Base-by-base conservation (phyloP, 2,329 filamentous ascomycete species). In the Celoporthe dispersa region DNA sequence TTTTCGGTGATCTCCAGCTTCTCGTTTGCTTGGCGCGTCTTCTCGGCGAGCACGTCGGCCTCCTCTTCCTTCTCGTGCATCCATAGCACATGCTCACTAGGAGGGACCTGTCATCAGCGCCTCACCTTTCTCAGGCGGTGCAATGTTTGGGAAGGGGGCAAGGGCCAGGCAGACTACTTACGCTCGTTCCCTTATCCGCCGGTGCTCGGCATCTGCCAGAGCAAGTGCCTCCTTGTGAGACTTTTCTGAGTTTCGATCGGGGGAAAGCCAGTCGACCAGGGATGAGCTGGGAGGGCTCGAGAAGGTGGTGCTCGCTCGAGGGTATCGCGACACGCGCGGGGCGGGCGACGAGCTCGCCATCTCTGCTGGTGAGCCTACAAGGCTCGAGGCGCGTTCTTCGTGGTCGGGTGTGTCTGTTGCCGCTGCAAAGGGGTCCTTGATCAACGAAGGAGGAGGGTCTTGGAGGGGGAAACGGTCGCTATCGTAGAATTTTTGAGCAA, bases 51-150 rank as follows among this genome's bases (percentile, higher is more conserved):
- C 28, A 77, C 74, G 12, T 75, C 70, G 35, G 75, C 73, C 1
- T 73, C 51, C 73, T 74, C 60, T 75, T 77, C 74, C 44, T 78
- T 73, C 25, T 75, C 71, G 39, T 75, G 74, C 1, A 76, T 67
- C 28, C 73, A 69, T 28, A 77, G 74, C 12, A 76, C 76, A n/a
- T 79, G 77, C 33, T 78, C 75, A 25, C 74, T 72, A 7, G 5
- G 76, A 72, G 8, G 78, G 72, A 0, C 75, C 11, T 14, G 5
- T 3, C 1, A n/a, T 71, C 59, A 71, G 68, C 55, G 57, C 25
- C 22, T n/a, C 19, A 28, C 3, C 2, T 22, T 8, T n/a, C 3
- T 14, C 14, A 14, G 37, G 53, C 6, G 31, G n/a, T n/a, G n/a
- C n/a, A n/a, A 25, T 16, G 31, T 14, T 9, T n/a, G n/a, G n/a